These are phyloP conservation scores for Dactylellina drechsleri DNA, from an alignment of 2,329 filamentous ascomycete genomes.

Conservation along the genomic window DNA sequence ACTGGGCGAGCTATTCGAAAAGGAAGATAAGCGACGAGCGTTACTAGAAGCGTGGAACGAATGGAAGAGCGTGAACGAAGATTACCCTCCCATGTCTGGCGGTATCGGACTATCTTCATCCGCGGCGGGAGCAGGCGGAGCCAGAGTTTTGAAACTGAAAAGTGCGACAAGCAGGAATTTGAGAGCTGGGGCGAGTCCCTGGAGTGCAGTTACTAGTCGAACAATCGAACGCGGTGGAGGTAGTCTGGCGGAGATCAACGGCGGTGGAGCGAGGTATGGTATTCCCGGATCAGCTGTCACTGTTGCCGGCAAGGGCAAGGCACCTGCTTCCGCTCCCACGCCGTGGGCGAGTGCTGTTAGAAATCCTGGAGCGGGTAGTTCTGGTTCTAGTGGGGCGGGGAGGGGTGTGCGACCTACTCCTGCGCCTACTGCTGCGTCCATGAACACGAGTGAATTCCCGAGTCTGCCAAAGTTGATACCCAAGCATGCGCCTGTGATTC, in stretches of 20 bases:
- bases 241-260: constrained; percentile 54
- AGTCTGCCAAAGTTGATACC: constrained; percentile 62
- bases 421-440: not conserved
- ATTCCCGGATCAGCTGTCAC: constrained; percentile 37
- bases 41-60: constrained; percentile 90
- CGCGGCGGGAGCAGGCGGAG: constrained; percentile 65
- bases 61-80: constrained; percentile 68
- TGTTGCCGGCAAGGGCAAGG: constrained; percentile 55
- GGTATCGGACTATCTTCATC: constrained; percentile 61
- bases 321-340: constrained; percentile 46
- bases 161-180: constrained; percentile 73
- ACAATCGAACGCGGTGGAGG: constrained; percentile 59
- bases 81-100: constrained; percentile 58
- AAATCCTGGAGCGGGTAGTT: constrained; percentile 67
- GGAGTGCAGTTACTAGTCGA: constrained; percentile 69
- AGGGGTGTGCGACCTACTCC: not conserved
- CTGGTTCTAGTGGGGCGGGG: constrained; percentile 74
- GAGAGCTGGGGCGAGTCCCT: constrained; percentile 69
- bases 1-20: constrained; percentile 90
- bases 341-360: constrained; percentile 63
- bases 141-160: constrained; percentile 73
- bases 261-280: constrained; percentile 18
- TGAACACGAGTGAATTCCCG: constrained; percentile 61
- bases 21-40: constrained; percentile 75
- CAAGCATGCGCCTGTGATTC: constrained; percentile 53